Evolutionary conservation across 192 early-diverging fungal species (phyloP).

Genomic region (Coemansia sp.): DNA sequence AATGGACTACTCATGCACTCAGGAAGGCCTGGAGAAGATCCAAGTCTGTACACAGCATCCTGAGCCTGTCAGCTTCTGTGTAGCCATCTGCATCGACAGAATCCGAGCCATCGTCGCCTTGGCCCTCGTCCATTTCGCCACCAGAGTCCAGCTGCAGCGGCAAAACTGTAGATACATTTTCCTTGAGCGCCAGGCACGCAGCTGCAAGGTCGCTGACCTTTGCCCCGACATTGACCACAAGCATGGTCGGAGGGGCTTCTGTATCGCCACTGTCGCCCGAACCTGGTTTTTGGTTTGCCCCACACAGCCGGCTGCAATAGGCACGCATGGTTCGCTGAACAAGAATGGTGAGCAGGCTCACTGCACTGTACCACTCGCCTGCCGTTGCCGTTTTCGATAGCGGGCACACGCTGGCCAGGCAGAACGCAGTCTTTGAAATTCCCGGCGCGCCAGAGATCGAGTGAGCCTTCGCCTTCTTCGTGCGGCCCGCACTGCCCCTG

Average conservation of each 20-base stretch:
- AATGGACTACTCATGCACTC: no score
- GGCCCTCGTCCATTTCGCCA: not conserved
- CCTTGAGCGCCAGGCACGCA: no score
- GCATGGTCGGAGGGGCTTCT: not conserved
- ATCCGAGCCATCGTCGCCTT: no score
- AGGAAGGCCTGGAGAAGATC: slow-evolving; percentile 17
- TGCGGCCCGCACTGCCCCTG: not conserved
- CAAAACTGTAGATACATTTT: no score
- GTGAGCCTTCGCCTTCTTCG: not conserved
- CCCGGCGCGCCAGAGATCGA: slow-evolving; percentile 2
- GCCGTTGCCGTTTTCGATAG: not conserved
- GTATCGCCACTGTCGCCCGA: not conserved
- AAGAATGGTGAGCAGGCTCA: slow-evolving; percentile 11
- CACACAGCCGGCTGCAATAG: slow-evolving; percentile 20
- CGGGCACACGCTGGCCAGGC: slow-evolving; percentile 6
- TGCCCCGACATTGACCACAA: not conserved
- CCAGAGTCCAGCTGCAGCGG: no score
- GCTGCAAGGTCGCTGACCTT: no score
- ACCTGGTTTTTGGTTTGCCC: not conserved
- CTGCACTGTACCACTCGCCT: slow-evolving; percentile 6
- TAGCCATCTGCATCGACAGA: not conserved
- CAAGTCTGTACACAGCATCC: slow-evolving; percentile 15
- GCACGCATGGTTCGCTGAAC: slow-evolving; percentile 22
- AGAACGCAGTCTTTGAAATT: slow-evolving; percentile 18
- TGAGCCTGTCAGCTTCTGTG: not conserved